A percentile compares a stretch with the other conserved stretches of the same genome.
Conservation (phyloP, 1,284 basidiomycete species). For the Melanopsichium pennsylvanicum region DNA sequence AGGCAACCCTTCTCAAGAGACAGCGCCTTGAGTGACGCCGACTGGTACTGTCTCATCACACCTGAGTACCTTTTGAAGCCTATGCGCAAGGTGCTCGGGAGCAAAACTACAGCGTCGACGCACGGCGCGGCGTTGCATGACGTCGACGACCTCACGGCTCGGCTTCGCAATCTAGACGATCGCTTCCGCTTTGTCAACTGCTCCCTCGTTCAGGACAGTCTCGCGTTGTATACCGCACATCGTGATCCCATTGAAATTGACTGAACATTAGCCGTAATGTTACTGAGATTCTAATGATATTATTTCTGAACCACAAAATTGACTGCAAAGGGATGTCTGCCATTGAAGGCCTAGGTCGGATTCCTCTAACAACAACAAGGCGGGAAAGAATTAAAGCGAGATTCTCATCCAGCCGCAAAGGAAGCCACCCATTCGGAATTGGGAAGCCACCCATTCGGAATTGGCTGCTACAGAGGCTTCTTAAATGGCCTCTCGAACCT, state of each 20-base stretch:
- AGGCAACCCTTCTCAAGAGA: neutral
- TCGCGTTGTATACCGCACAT: constrained; percentile 14
- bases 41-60: constrained; percentile 24
- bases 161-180: constrained; percentile 33
- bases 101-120: neutral
- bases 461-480: too few relatives aligned
- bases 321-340: too few relatives aligned
- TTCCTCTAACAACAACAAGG: too few relatives aligned
- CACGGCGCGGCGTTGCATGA: neutral
- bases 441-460: too few relatives aligned
- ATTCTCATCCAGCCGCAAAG: too few relatives aligned
- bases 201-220: constrained; percentile 28
- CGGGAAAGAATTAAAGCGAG: too few relatives aligned
- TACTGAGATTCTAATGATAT: neutral
- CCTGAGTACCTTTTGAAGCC: constrained; percentile 25
- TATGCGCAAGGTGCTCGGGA: constrained; percentile 13
- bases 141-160: constrained; percentile 11
- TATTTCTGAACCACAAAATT: neutral
- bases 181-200: constrained; percentile 29
- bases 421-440: too few relatives aligned
- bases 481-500: too few relatives aligned
- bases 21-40: neutral
- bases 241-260: constrained; percentile 22
- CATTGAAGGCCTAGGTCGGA: too few relatives aligned
- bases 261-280: neutral